Conservation (phyloP, 306 rosid species). For the Lablab purpureus region DNA sequence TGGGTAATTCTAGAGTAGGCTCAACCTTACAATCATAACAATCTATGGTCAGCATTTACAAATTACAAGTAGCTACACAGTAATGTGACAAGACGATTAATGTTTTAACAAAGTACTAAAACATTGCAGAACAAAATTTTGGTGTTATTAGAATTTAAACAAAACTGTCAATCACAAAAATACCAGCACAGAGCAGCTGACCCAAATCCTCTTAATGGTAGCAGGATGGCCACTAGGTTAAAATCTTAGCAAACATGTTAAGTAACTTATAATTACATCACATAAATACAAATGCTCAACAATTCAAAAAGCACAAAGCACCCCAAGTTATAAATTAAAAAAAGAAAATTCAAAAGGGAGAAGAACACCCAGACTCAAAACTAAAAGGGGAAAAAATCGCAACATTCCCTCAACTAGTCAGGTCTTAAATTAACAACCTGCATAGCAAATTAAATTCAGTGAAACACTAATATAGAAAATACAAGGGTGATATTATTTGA, state of each 20-base stretch:
- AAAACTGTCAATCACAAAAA: background rate
- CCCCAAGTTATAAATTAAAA: background rate
- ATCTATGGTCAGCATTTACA: slow-evolving; percentile 15
- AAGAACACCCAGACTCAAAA: background rate
- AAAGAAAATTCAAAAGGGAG: background rate
- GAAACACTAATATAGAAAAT: slow-evolving; percentile 34
- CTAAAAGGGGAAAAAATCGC: background rate
- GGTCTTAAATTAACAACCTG: slow-evolving; percentile 26
- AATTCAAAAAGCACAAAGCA: background rate
- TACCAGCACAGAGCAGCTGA: background rate
- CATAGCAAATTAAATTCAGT: slow-evolving; percentile 6
- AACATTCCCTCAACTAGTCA: background rate
- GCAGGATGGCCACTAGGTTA: background rate
- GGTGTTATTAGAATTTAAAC: background rate
- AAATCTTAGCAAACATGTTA: background rate
- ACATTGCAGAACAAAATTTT: background rate
- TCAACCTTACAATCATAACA: background rate
- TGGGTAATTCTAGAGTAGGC: background rate
- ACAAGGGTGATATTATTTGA: background rate
- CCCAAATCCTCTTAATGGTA: background rate
- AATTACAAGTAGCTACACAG: slow-evolving; percentile 5
- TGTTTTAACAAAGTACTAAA: background rate
- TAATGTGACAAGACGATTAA: background rate
- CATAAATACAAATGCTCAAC: background rate
- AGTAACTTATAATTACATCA: background rate